phyloP scores from a whole-genome alignment of 2,329 filamentous ascomycete genomes.

The Penicillium sp. region DNA sequence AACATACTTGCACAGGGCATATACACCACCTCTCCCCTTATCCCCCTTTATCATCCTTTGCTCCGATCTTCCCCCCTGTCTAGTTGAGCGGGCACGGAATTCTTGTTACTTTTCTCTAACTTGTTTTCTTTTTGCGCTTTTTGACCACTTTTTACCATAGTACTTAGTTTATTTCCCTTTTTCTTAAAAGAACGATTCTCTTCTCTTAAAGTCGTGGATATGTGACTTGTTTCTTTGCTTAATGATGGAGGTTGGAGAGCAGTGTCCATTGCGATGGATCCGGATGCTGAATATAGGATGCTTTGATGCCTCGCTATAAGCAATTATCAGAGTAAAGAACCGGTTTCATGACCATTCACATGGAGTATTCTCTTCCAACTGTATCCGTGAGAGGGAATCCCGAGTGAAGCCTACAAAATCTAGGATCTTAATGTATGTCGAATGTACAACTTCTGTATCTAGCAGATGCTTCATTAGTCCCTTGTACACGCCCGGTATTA shows the following conservation, averaged over 20 bases:
- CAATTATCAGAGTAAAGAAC: no score
- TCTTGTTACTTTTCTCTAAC: constrained; percentile 24
- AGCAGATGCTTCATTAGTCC: no score
- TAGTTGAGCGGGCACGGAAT: constrained; percentile 20
- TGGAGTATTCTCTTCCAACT: no score
- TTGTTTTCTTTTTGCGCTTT: constrained; percentile 17
- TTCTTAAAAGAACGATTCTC: constrained; percentile 27
- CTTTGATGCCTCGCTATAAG: no score
- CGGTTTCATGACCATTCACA: no score
- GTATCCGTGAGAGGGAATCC: no score
- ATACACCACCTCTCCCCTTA: constrained; percentile 15
- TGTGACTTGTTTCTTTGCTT: background rate
- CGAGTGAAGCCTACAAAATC: no score
- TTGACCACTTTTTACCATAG: constrained; percentile 15
- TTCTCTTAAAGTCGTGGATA: constrained; percentile 7
- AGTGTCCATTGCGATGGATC: no score
- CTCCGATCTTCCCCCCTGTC: background rate
- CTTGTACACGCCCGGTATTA: no score
- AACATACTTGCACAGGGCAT: constrained; percentile 26
- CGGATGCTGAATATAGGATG: no score
- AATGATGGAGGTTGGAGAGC: background rate
- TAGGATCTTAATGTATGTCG: no score
- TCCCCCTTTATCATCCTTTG: constrained; percentile 8
- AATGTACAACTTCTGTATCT: no score
- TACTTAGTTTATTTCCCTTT: constrained; percentile 26